Evolutionary conservation across 305 asterid species (phyloP).

Genomic region (Fraxinus angustifolia): DNA sequence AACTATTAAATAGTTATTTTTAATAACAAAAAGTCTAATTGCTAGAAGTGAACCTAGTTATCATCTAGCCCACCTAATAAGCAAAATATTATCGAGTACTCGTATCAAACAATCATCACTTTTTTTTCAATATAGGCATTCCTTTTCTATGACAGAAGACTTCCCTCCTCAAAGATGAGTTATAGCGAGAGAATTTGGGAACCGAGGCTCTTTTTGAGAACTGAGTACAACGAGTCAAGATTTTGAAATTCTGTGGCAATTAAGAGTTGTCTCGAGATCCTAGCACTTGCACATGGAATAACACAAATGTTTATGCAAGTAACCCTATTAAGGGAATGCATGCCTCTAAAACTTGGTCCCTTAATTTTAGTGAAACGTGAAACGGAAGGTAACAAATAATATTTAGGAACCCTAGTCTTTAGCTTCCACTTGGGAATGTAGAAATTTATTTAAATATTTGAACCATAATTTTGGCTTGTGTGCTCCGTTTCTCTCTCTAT

Average conservation of each 20-base stretch:
- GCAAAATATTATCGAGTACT: neutral
- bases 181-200: neutral
- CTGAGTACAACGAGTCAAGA: neutral
- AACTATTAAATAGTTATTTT: no score
- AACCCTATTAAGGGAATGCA: conserved; percentile 17
- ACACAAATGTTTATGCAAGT: conserved; percentile 10
- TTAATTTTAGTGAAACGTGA: conserved; percentile 38
- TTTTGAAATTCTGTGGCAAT: neutral
- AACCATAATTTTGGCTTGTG: conserved; percentile 51
- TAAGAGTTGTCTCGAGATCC: conserved; percentile 25
- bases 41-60: no score
- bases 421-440: conserved; percentile 42
- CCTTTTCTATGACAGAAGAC: neutral
- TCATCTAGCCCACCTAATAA: no score
- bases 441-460: conserved; percentile 21
- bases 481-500: conserved; percentile 32
- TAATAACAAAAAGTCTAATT: no score
- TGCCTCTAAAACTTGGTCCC: conserved; percentile 20
- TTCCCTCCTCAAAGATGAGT: neutral
- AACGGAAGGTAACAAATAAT: conserved; percentile 28
- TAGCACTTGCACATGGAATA: conserved; percentile 25
- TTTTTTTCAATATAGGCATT: neutral
- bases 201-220: conserved; percentile 1
- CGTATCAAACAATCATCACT: neutral
- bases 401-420: conserved; percentile 34